Base-by-base conservation (phyloP, 1,139 yeast species). In the Sugiyamaella grinbergsii region DNA sequence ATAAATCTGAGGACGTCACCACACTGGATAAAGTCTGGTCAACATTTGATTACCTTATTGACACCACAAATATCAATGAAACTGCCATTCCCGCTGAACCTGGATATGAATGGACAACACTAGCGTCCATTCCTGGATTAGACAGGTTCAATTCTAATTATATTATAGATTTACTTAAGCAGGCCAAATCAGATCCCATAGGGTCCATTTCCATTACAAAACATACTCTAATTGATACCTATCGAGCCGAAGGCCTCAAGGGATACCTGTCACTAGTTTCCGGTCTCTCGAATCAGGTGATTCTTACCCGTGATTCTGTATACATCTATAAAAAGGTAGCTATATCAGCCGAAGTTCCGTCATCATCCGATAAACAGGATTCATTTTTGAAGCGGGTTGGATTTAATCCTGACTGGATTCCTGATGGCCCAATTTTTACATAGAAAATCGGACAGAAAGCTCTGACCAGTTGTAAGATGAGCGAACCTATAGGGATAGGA, bases 1-100 rank as follows among this genome's bases (percentile, higher is more conserved):
- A 90, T 67, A 88, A 85, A 63, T 79, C 91, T 0, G 97, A 91
- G 64, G 72, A 76, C 43, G 58, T 59, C 1, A 61, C 60, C 0
- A 67, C 62, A 4, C 66, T 83, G 37, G 58, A 62, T 11, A 59
- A 62, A 1, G 59, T 73, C 8, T 83, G 90, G 87, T 69, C 74
- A 11, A 58, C 73, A 0, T 79, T 84, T 60, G 82, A 85, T 57
- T 80, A 77, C 55, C 70, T 87, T 45, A 78, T 90, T 42, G 76
- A 86, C 5, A 20, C 40, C 6, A 81, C 77, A 32, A 59, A 65
- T 24, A 64, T 71, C 42, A 42, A 63, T 22, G 5, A 47, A 8
- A 18, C 47, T 20, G 37, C 34, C 4, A 49, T 59, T 42, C 61
- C 62, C 10, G 47, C 58, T 15, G 62, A 60, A 19, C 55, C 59